Percentiles rank a stretch among this genome's conserved stretches.
phyloP scores from a whole-genome alignment of 495 filamentous ascomycete genomes.

The Aspergillus indologenus region DNA sequence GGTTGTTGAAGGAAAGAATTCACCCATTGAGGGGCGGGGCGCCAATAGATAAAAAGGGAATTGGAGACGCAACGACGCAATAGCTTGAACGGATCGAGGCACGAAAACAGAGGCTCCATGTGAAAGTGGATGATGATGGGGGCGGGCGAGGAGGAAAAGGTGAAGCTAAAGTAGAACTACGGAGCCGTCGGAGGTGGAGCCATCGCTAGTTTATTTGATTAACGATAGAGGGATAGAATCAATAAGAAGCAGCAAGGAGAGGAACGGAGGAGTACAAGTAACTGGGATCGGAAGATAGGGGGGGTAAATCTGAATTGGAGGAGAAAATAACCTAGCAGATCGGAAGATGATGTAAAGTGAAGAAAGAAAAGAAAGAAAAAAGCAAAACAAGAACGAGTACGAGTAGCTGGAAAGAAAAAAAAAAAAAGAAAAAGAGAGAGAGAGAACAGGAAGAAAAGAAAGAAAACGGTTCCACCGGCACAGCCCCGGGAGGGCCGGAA shows the following conservation, averaged over 20 bases:
- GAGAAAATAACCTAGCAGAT: not conserved
- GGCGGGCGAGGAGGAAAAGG: slow-evolving; percentile 18
- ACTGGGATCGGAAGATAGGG: not conserved
- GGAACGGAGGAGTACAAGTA: not conserved
- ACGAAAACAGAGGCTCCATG: not conserved
- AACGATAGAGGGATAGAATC: not conserved
- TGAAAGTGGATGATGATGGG: not conserved
- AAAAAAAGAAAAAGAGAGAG: slow-evolving; percentile 2
- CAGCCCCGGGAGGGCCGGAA: slow-evolving; percentile 34
- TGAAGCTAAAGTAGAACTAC: not conserved
- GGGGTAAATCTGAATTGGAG: not conserved
- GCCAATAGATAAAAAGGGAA: not conserved
- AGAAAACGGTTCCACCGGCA: slow-evolving; percentile 33
- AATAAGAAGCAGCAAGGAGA: not conserved
- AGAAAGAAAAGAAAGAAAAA: slow-evolving; percentile 2
- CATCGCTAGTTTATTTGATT: not conserved
- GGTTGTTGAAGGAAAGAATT: not conserved
- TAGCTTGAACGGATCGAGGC: not conserved
- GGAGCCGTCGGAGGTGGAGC: not conserved
- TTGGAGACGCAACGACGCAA: not conserved
- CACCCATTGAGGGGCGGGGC: not conserved
- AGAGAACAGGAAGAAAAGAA: slow-evolving; percentile 5
- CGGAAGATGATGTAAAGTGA: not conserved
- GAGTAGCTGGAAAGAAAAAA: not conserved
- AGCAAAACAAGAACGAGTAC: not conserved